phyloP scores from a whole-genome alignment of 176 grass and related monocot species.

The Thalia dealbata region DNA sequence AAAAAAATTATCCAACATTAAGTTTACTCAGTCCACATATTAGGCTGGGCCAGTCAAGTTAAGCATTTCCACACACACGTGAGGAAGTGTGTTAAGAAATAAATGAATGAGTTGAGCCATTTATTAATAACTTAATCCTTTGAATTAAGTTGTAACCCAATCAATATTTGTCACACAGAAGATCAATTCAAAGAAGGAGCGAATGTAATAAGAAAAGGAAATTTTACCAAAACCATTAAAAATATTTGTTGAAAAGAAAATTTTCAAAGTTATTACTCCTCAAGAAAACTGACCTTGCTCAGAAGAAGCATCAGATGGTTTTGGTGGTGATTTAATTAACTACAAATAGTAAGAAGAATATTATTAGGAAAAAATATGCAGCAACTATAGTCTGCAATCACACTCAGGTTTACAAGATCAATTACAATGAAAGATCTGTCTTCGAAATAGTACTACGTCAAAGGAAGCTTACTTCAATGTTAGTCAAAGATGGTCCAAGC shows the following conservation, averaged over 20 bases:
- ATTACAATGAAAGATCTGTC: not conserved
- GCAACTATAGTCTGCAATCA: not conserved
- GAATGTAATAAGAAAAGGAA: not conserved
- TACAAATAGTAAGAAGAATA: conserved; percentile 33
- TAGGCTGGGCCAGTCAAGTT: too few relatives aligned
- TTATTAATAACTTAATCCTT: not conserved
- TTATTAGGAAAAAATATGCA: not conserved
- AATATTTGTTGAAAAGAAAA: not conserved
- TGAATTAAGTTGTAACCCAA: not conserved
- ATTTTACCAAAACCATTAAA: not conserved
- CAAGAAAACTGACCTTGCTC: conserved; percentile 60
- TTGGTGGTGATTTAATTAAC: conserved; percentile 77
- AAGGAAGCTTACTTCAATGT: conserved; percentile 72
- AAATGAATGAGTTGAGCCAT: not conserved
- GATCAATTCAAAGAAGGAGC: not conserved
- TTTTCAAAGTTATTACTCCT: not conserved
- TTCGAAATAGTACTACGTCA: not conserved
- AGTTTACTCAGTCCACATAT: too few relatives aligned
- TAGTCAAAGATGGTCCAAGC: conserved; percentile 76
- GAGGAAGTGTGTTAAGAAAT: not conserved
- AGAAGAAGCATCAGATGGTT: conserved; percentile 65
- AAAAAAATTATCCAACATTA: too few relatives aligned
- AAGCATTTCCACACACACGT: too few relatives aligned
- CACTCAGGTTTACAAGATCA: not conserved
- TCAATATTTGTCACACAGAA: not conserved